phyloP scores from a whole-genome alignment of 495 filamentous ascomycete species.

The Clohesyomyces aquaticus region DNA sequence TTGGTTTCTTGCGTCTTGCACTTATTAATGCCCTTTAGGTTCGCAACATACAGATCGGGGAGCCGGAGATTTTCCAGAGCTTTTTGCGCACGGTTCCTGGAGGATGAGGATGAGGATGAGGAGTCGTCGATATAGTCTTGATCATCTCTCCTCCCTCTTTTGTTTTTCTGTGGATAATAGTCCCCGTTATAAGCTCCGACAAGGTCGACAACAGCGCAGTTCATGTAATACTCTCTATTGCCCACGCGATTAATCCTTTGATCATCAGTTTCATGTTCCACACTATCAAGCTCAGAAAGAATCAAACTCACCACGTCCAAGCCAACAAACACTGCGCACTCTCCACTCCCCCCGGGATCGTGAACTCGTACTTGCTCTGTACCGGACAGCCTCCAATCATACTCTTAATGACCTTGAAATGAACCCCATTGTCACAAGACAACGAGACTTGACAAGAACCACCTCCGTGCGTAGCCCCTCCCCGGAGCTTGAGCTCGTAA shows the following conservation, averaged over 20 bases:
- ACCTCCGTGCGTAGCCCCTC: constrained; percentile 63
- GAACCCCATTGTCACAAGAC: constrained; percentile 63
- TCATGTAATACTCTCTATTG: constrained; percentile 61
- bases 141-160: too few species aligned
- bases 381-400: constrained; percentile 66
- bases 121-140: background rate
- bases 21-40: constrained; percentile 52
- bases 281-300: background rate
- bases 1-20: constrained; percentile 57
- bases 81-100: constrained; percentile 15
- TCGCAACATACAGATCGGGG: constrained; percentile 64
- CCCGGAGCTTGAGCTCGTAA: constrained; percentile 62
- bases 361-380: constrained; percentile 60
- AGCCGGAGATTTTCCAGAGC: constrained; percentile 49
- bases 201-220: constrained; percentile 39
- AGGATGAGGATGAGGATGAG: too few species aligned
- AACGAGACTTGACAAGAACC: constrained; percentile 68
- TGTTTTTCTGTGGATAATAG: background rate
- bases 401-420: constrained; percentile 68
- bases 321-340: constrained; percentile 64
- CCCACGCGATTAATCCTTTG: constrained; percentile 66
- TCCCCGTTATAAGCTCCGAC: constrained; percentile 20
- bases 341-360: constrained; percentile 64
- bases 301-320: constrained; percentile 57
- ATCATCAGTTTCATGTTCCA: background rate